Evolutionary conservation across 192 early-diverging fungal species (phyloP).

Genomic region (Coemansia sp.): DNA sequence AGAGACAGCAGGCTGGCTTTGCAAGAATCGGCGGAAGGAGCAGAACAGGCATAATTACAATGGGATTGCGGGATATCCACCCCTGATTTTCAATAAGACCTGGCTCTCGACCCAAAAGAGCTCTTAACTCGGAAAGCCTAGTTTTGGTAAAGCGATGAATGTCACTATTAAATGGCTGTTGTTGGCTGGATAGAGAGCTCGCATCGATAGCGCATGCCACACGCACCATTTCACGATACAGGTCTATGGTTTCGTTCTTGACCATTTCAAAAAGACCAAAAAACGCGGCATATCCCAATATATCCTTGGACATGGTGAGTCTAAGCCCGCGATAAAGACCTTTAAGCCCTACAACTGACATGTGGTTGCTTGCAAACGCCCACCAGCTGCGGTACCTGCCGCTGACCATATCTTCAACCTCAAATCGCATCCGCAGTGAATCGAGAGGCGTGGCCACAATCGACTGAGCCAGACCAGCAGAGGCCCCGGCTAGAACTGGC

Average conservation of each 20-base stretch:
- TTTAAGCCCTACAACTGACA: constrained; percentile 22
- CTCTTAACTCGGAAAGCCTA: constrained; percentile 34
- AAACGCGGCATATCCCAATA: constrained; percentile 69
- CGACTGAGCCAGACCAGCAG: constrained; percentile 74
- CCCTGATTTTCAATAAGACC: constrained; percentile 34
- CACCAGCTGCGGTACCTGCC: constrained; percentile 72
- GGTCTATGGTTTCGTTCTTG: constrained; percentile 69
- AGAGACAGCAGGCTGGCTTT: constrained; percentile 59
- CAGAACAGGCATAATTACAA: constrained; percentile 28
- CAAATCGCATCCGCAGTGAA: constrained; percentile 71
- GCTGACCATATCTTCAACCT: constrained; percentile 68
- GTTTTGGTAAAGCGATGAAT: constrained; percentile 30
- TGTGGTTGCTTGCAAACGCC: constrained; percentile 61
- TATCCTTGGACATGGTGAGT: constrained; percentile 62
- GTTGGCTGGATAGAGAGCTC: constrained; percentile 6
- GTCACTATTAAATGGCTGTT: constrained; percentile 5
- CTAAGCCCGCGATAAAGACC: constrained; percentile 45
- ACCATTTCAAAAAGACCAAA: constrained; percentile 78
- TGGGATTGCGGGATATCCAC: constrained; percentile 32
- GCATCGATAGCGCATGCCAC: constrained; percentile 30
- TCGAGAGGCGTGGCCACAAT: constrained; percentile 73
- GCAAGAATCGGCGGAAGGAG: constrained; percentile 51
- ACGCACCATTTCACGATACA: constrained; percentile 55
- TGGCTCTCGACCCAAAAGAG: constrained; percentile 25
- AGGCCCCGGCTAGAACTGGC: constrained; percentile 55